Percentiles rank a stretch among this genome's conserved stretches.
Evolutionary conservation across 306 rosid genomes (phyloP).

Genomic region (Gastrolobium bilobum): DNA sequence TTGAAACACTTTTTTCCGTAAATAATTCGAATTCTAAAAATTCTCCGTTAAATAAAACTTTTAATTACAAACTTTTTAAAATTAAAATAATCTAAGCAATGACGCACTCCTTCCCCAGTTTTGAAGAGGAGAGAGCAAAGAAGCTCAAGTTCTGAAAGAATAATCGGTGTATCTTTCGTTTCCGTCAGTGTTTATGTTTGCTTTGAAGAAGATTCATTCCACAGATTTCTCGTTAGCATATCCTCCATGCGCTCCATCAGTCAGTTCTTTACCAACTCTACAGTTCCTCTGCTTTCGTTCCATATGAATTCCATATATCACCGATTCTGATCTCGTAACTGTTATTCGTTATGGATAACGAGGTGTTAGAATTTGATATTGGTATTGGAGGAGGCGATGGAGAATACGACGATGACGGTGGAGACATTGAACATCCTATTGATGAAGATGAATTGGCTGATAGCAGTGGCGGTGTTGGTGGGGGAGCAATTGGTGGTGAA

Average conservation of each 20-base stretch:
- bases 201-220: too few species aligned
- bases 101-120: too few species aligned
- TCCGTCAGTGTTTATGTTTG: too few species aligned
- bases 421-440: conserved; percentile 69
- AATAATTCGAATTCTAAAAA: too few species aligned
- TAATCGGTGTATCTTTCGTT: too few species aligned
- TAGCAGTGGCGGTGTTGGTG: conserved; percentile 45
- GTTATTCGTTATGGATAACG: conserved; percentile 68
- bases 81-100: too few species aligned
- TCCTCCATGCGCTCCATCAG: not conserved
- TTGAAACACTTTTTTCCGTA: too few species aligned
- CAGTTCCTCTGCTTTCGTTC: conserved; percentile 18
- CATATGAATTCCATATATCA: conserved; percentile 21
- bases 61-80: too few species aligned
- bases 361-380: conserved; percentile 88
- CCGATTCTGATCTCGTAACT: conserved; percentile 1
- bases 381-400: conserved; percentile 81
- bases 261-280: conserved; percentile 32
- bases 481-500: conserved; percentile 60
- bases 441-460: conserved; percentile 81
- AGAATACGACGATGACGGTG: conserved; percentile 69
- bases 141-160: too few species aligned
- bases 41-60: too few species aligned
- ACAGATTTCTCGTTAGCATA: not conserved
- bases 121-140: too few species aligned